Percentiles rank a stretch among this genome's conserved stretches.
Evolutionary conservation across 257 asterid species (phyloP).

Genomic region (Petunia axillaris): DNA sequence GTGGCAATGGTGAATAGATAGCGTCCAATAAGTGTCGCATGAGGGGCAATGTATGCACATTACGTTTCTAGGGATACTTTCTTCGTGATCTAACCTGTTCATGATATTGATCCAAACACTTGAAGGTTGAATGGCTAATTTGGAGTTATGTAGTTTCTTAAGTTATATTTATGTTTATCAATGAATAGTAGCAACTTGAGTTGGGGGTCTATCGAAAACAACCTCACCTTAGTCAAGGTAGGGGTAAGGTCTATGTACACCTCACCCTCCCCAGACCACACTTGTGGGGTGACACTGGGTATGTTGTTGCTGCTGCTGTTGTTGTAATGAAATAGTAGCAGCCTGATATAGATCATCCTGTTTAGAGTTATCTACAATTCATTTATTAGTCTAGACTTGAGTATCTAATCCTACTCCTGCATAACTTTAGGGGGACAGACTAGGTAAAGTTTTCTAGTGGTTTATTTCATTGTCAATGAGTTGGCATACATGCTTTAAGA

Average conservation of each 20-base stretch:
- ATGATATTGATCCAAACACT: not conserved
- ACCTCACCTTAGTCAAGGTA: no score
- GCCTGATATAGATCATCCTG: not conserved
- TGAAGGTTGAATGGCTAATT: not conserved
- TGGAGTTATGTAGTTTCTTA: not conserved
- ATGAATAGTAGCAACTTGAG: not conserved
- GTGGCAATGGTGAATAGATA: not conserved
- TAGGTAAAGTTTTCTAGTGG: not conserved
- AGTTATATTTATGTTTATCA: not conserved
- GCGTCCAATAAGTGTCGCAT: not conserved
- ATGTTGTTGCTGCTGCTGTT: no score
- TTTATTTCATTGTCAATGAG: not conserved
- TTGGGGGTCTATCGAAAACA: no score
- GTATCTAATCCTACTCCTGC: not conserved
- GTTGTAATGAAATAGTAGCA: no score
- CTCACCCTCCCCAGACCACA: no score
- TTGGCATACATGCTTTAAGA: not conserved
- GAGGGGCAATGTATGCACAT: not conserved
- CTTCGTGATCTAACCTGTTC: not conserved
- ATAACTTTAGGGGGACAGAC: not conserved
- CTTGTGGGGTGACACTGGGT: no score
- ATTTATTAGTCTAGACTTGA: not conserved
- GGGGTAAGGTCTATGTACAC: no score
- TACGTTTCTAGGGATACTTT: not conserved
- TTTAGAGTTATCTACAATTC: not conserved